A percentile compares a stretch with the other conserved stretches of the same genome.
Conservation (phyloP, 164 flowering plant species). For the Kalanchoe fedtschenkoi region DNA sequence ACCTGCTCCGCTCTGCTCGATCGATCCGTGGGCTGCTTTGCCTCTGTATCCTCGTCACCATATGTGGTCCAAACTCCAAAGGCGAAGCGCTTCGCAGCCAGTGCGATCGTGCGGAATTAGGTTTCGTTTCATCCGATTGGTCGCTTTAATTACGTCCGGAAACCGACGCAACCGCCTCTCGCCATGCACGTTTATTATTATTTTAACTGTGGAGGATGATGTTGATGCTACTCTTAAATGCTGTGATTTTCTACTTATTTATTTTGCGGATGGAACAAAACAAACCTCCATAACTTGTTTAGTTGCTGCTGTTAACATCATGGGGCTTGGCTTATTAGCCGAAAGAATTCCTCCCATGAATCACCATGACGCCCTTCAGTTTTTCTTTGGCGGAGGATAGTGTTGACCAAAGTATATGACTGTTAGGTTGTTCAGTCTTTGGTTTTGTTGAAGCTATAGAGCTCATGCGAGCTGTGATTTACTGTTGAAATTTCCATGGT, state of each 20-base stretch:
- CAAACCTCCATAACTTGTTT: slow-evolving; percentile 2
- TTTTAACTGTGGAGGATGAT: too few species aligned
- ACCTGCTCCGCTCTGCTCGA: too few species aligned
- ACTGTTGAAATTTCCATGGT: neutral
- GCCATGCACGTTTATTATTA: too few species aligned
- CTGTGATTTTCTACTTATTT: too few species aligned
- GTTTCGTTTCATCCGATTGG: neutral
- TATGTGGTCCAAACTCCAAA: too few species aligned
- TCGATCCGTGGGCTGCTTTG: too few species aligned
- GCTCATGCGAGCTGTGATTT: neutral
- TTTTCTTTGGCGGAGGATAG: too few species aligned
- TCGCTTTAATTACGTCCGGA: neutral
- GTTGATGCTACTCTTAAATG: too few species aligned
- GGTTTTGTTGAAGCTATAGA: neutral
- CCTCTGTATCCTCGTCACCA: too few species aligned
- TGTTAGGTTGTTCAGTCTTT: neutral
- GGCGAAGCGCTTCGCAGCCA: too few species aligned
- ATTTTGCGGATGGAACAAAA: too few species aligned
- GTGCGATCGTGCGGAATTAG: slow-evolving; percentile 3
- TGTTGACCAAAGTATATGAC: neutral
- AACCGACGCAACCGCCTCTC: too few species aligned
- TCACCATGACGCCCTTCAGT: neutral
- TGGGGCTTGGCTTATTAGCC: neutral
- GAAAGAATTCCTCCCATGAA: neutral
- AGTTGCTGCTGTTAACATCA: neutral